phyloP scores from a whole-genome alignment of 345 rosid genomes.

The Gossypium raimondii region DNA sequence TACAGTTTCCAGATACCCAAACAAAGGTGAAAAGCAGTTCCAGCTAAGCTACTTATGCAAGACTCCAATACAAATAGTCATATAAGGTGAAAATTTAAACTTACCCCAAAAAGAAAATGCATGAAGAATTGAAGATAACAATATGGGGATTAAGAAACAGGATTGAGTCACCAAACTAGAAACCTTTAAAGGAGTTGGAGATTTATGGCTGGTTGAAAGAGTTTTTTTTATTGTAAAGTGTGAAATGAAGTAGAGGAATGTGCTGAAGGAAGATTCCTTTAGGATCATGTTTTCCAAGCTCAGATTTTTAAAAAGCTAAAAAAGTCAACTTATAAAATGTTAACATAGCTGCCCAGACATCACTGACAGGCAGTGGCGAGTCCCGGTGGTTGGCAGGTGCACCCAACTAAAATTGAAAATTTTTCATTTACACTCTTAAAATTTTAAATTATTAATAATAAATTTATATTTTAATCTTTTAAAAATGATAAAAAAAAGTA shows the following conservation, averaged over 20 bases:
- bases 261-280: conserved; percentile 13
- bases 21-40: background rate
- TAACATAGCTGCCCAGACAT: background rate
- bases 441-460: too few relatives aligned
- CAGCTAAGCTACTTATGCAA: background rate
- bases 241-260: background rate
- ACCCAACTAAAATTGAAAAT: too few relatives aligned
- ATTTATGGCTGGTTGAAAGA: background rate
- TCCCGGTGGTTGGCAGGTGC: too few relatives aligned
- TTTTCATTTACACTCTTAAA: too few relatives aligned
- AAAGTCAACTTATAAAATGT: background rate
- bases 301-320: background rate
- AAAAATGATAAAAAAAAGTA: too few relatives aligned
- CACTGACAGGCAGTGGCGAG: background rate
- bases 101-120: background rate
- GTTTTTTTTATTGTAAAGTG: too few relatives aligned
- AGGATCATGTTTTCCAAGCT: background rate
- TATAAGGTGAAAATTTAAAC: background rate
- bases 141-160: background rate
- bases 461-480: background rate
- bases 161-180: background rate
- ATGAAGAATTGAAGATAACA: background rate
- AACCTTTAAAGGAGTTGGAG: background rate
- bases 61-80: background rate
- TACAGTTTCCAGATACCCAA: background rate